These are phyloP conservation scores for Venturia asperata DNA, from an alignment of 2,329 filamentous ascomycete species.

Conservation along the genomic window DNA sequence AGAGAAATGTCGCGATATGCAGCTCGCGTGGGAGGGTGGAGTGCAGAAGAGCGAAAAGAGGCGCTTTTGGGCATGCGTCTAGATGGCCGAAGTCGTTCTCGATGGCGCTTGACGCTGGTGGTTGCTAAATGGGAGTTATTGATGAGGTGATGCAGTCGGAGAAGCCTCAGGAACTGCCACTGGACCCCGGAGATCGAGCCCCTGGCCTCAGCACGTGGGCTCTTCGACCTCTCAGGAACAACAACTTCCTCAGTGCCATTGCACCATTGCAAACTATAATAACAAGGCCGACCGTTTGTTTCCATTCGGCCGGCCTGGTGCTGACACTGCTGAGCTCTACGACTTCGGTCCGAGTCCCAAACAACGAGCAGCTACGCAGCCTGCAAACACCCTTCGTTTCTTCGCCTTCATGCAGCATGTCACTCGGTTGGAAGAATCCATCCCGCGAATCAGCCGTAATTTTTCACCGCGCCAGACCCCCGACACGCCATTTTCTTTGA, in stretches of 20 bases:
- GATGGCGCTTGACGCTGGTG: slow-evolving; percentile 4
- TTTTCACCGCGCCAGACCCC: neutral
- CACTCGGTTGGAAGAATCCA: neutral
- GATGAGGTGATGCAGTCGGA: neutral
- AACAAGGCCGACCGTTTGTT: neutral
- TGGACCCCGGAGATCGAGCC: neutral
- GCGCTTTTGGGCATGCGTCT: slow-evolving; percentile 1
- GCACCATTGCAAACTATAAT: neutral
- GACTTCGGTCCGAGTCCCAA: neutral
- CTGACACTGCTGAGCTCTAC: neutral
- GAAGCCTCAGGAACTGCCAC: no score
- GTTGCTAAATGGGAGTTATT: neutral
- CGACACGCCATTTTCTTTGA: neutral
- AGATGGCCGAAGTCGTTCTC: neutral
- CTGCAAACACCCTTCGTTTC: no score
- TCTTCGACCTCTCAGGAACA: neutral
- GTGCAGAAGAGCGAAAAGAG: neutral
- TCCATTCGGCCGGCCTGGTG: neutral
- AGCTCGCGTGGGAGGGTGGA: neutral
- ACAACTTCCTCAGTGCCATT: no score
- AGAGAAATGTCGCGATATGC: neutral
- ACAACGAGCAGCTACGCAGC: neutral
- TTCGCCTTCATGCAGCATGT: neutral
- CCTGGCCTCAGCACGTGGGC: neutral
- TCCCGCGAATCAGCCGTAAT: neutral